These are phyloP conservation scores for Rosa hybrid DNA, from an alignment of 331 rosid species.

Conservation along the genomic window DNA sequence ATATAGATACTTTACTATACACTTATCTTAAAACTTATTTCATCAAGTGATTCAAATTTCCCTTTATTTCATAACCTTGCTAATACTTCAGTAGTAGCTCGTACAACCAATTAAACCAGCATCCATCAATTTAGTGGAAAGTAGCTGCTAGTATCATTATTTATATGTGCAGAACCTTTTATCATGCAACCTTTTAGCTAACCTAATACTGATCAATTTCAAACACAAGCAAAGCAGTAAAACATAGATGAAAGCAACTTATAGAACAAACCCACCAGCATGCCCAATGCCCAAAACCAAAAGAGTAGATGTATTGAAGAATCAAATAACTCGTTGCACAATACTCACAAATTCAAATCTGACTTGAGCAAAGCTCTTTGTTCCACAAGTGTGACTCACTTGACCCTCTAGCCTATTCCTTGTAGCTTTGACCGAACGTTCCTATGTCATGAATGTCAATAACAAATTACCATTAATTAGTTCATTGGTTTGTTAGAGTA, in stretches of 20 bases:
- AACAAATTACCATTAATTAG: too few species aligned
- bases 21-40: not conserved
- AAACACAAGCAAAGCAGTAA: not conserved
- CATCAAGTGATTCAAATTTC: not conserved
- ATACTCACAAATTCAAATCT: not conserved
- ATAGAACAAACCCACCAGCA: slow-evolving; percentile 15
- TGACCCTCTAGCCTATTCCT: not conserved
- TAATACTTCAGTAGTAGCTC: not conserved
- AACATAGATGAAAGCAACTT: not conserved
- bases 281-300: slow-evolving; percentile 6
- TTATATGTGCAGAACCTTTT: not conserved
- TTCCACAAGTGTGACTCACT: not conserved
- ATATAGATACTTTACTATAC: not conserved
- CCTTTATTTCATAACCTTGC: not conserved
- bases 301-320: not conserved
- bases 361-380: not conserved
- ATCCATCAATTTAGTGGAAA: not conserved
- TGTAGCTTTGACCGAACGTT: not conserved
- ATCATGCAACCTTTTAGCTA: not conserved
- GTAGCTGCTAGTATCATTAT: not conserved
- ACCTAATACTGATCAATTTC: not conserved
- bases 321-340: too few species aligned
- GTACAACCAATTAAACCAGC: not conserved
- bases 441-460: not conserved
- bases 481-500: too few species aligned